Percentiles rank a stretch among this genome's conserved stretches.
phyloP scores from a whole-genome alignment of 2,329 filamentous ascomycete genomes.

The Rachicladosporium sp. region DNA sequence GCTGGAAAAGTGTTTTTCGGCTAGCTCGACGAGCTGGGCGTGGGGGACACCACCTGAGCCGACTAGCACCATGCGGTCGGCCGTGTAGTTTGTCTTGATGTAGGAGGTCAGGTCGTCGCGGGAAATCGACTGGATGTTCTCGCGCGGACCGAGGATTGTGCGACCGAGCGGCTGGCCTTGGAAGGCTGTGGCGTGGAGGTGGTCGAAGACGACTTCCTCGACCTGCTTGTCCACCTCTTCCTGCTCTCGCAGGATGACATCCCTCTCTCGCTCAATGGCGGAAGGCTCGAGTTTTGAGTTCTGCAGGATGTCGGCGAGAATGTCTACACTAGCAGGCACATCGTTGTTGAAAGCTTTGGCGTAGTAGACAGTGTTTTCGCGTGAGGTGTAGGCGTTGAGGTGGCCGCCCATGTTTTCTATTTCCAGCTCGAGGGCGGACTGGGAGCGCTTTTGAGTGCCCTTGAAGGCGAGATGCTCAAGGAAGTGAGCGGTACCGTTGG shows the following conservation, averaged over 20 bases:
- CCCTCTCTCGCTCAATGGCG: constrained; percentile 93
- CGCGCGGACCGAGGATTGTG: constrained; percentile 91
- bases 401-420: constrained; percentile 99
- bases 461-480: constrained; percentile 99
- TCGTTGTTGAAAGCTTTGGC: constrained; percentile 98
- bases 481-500: constrained; percentile 98
- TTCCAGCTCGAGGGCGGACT: constrained; percentile 96
- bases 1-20: constrained; percentile 84
- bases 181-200: constrained; percentile 95
- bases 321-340: constrained; percentile 91
- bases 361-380: constrained; percentile 99
- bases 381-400: constrained; percentile 98
- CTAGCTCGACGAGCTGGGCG: constrained; percentile 84
- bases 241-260: constrained; percentile 96
- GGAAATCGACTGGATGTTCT: constrained; percentile 96
- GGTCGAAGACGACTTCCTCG: constrained; percentile 98
- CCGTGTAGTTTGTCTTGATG: constrained; percentile 99
- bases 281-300: constrained; percentile 93
- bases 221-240: constrained; percentile 99
- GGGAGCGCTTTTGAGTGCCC: constrained; percentile 88
- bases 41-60: constrained; percentile 90
- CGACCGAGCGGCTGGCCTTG: constrained; percentile 91
- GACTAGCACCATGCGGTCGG: constrained; percentile 97
- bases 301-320: constrained; percentile 96
- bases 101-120: constrained; percentile 84